Evolutionary conservation across 2,329 filamentous ascomycete genomes (phyloP), one percentile per base, ranked within the genome.

Genomic region (Blastomyces gilchristii): DNA sequence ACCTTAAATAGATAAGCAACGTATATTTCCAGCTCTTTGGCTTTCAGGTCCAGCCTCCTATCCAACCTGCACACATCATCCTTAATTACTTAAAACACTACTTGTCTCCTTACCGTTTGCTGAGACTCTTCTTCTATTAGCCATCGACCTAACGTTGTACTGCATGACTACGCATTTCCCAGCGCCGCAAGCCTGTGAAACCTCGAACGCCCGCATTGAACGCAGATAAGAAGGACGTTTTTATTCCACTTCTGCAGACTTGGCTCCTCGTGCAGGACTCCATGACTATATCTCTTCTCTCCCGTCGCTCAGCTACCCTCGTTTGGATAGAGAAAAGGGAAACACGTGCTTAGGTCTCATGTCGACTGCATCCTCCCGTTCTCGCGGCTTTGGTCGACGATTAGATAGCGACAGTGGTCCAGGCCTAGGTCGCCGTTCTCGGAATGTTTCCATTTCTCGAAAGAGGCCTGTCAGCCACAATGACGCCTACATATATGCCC

Each of bases 401-500:
- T 71, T 79, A 63, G 76, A 79, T 67, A 79, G 78, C 68, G 68
- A 65, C 12, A 54, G 64, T 6, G 65, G 79, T 62, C 77, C 78
- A 63, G 76, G 77, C 75, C 73, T 76, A 63, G 71, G 70, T 41
- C 72, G 71, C 58, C 74, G 74, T 66, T 76, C 77, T 61, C 75
- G 77, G 67, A 77, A 74, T 66, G 72, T 73, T 54, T 81, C 79
- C 45, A 67, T 72, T 63, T 72, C 72, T 58, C 75, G 77, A 62
- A 75, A 75, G 62, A 77, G 77, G 60, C 74, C 76, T 18, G 71
- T 81, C 65, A 77, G 70, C 67, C 71, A 81, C 74, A 89, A 95
- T 70, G 91, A 97, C 77, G 92, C 91, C 72, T 96, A 95, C 78
- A 89, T 87, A 67, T 96, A 91, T 77, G 91, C 92, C 70, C 85